Conservation (phyloP, 306 rosid species). For the Trichosanthes truncata region DNA sequence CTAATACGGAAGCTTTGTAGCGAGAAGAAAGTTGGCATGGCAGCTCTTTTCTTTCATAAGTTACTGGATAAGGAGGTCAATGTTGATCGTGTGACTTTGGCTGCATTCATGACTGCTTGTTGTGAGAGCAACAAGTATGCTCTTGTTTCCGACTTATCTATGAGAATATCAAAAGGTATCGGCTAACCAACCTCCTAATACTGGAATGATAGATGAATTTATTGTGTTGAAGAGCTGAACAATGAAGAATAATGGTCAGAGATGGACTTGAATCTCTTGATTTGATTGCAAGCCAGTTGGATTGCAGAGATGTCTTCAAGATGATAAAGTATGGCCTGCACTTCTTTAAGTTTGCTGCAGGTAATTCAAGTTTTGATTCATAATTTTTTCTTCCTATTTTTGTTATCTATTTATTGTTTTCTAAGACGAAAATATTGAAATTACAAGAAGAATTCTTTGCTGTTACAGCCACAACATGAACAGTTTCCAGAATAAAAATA, state of each 20-base stretch:
- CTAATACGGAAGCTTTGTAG: conserved; percentile 69
- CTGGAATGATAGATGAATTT: neutral
- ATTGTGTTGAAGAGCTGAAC: neutral
- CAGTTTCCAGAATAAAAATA: neutral
- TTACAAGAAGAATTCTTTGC: neutral
- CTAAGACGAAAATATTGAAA: neutral
- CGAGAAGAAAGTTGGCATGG: conserved; percentile 75
- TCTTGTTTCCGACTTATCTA: conserved; percentile 60
- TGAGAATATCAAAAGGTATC: conserved; percentile 47
- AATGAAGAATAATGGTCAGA: neutral
- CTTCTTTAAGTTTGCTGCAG: neutral
- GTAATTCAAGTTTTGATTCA: neutral
- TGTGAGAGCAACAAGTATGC: conserved; percentile 71
- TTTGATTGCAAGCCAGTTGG: neutral
- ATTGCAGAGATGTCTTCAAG: neutral
- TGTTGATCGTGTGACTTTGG: conserved; percentile 64
- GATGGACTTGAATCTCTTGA: neutral
- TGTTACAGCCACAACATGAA: neutral
- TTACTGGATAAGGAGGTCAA: conserved; percentile 47
- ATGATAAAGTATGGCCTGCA: neutral
- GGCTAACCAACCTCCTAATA: conserved; percentile 7
- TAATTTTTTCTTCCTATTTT: neutral
- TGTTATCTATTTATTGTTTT: neutral
- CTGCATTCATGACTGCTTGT: conserved; percentile 73
- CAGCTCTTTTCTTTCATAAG: conserved; percentile 72